Evolutionary conservation across 352 stramenopile species (phyloP), one percentile per base, ranked within the genome.

Genomic region (Phytophthora foliorum): DNA sequence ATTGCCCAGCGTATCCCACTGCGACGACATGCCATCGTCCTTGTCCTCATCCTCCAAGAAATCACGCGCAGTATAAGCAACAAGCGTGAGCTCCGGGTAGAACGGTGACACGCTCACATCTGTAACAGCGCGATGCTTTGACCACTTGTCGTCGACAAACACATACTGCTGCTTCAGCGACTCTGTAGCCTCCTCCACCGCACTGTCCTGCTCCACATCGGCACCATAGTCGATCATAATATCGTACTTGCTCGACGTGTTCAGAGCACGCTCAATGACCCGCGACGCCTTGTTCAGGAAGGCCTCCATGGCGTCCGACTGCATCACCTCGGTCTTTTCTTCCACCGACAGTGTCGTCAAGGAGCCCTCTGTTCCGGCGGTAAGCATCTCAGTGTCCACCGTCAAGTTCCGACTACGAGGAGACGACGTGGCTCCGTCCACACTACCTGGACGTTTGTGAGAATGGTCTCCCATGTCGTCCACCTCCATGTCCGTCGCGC

Each of bases 151-250:
- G 66, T 95, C 89, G 21, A 75, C 69, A 69, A 94, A 94, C 38
- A 80, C 74, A 51, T 87, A 84, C 45, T 90, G 74, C 65, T 85
- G 81, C 67, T 93, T 96, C 24, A 94, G 63, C 29, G 80, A 79
- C 49, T 94, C 82, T 5, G 70, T 78, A n/a, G 78, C 56, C 31
- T 93, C 84, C 31, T 92, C 87, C 9, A 75, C 55, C 4, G 75
- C 55, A 41, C 72, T 69, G 45, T 93, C 86, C 24, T 81, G 71
- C 63, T 93, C 86, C 29, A 93, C 81, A 6, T 85, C 83, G 25
- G 86, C 87, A 3, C 82, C 81, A 46, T 96, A 96, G 63, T 96
- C 89, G 38, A 93, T 69, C 87, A 94, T 95, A 42, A 95, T 88
- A 55, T 96, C 89, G 60, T 79, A 95, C 65, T 91, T 91, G 64